Base-by-base conservation (phyloP, 495 filamentous ascomycete species). In the Penicillium robsamsonii region DNA sequence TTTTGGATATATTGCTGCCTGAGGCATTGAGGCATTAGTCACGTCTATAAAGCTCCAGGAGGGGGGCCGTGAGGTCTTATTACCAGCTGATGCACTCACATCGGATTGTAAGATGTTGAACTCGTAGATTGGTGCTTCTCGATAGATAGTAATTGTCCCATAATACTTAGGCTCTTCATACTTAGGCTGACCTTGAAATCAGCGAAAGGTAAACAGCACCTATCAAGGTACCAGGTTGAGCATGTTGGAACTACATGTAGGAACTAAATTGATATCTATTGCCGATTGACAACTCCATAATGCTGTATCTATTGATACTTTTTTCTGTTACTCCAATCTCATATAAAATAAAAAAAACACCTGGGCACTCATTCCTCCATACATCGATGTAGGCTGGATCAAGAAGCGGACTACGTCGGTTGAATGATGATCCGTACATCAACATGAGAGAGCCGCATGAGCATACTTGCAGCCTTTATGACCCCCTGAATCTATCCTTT, bases 401-500 rank as follows among this genome's bases (percentile, higher is more conserved):
- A n/a, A 50, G 46, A 56, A 17, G 44, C 44, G 45, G 45, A 47
- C 45, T 47, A 46, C 64, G 33, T 63, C 65, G 63, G 65, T 54
- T 41, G 47, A 68, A 66, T 46, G 40, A 63, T 63, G 65, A 68
- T 68, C 65, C 65, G 65, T 53, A 31, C 59, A 59, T 64, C 58
- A 64, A 61, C 53, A 65, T 50, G 55, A 50, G 62, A 67, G 62
- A 67, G 62, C 53, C 59, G 62, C 65, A 60, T 55, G 48, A 46
- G 53, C 27, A 56, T 46, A 43, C 46, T 41, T 45, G 20, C 37
- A 25, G 29, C 31, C 27, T 38, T 42, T 24, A 61, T 38, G 29
- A 40, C 15, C 53, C 51, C 59, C 52, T 57, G 56, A 58, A 44
- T 38, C 78, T 84, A 59, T 74, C 78, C 45, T 87, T 88, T 66